Conservation (phyloP, 192 early-diverging fungal genomes). For the Coemansia umbellata region DNA sequence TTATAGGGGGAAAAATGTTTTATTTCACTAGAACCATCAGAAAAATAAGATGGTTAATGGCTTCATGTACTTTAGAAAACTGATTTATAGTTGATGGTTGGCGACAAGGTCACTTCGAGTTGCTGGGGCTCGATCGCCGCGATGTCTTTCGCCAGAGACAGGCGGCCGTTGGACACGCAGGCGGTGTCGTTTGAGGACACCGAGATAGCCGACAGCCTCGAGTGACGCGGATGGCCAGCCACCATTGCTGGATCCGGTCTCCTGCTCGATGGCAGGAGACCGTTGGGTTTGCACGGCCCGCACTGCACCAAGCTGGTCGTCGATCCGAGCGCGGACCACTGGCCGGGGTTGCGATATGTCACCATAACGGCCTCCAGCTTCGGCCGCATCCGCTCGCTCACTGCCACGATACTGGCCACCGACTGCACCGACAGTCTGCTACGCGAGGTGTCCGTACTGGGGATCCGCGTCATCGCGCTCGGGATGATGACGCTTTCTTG, state of each 20-base stretch:
- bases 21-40: too few relatives aligned
- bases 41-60: too few relatives aligned
- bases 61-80: too few relatives aligned
- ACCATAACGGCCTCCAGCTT: conserved; percentile 37
- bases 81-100: too few relatives aligned
- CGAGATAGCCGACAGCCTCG: conserved; percentile 38
- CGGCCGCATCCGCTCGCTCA: conserved; percentile 23
- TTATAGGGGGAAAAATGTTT: too few relatives aligned
- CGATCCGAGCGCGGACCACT: conserved; percentile 29
- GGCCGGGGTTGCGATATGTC: conserved; percentile 27
- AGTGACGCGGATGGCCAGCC: conserved; percentile 11
- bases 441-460: not conserved
- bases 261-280: too few relatives aligned
- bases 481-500: conserved; percentile 39
- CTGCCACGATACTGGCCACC: conserved; percentile 9
- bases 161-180: conserved; percentile 25
- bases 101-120: too few relatives aligned
- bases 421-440: conserved; percentile 28
- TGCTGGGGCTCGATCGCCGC: not conserved
- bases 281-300: too few relatives aligned
- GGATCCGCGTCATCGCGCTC: conserved; percentile 12
- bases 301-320: not conserved
- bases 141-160: conserved; percentile 22
- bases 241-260: too few relatives aligned
- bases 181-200: conserved; percentile 45